These are phyloP conservation scores for Cystobasidium onofrii DNA, from an alignment of 768 basidiomycete genomes.

Conservation along the genomic window DNA sequence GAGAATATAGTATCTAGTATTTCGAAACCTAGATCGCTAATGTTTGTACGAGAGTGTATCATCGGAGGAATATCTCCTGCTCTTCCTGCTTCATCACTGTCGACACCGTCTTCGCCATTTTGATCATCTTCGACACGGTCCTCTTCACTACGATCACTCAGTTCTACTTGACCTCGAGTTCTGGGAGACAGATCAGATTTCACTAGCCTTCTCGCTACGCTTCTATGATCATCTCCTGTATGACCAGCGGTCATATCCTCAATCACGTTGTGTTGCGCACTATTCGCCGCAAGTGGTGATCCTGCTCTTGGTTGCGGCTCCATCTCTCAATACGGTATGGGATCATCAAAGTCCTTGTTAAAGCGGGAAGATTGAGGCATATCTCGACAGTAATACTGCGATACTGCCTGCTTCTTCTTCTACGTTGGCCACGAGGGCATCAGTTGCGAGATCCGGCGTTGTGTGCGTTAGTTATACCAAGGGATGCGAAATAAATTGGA, in stretches of 20 bases:
- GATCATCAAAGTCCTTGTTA: no score
- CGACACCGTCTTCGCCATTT: neutral
- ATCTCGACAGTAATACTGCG: neutral
- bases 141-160: neutral
- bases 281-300: neutral
- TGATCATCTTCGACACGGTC: neutral
- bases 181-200: neutral
- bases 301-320: no score
- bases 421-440: no score
- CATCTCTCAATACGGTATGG: no score
- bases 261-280: no score
- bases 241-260: no score
- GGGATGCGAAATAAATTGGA: no score
- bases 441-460: no score
- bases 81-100: neutral
- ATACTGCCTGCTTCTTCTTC: no score
- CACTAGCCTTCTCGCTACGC: no score
- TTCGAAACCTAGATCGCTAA: slow-evolving; percentile 6
- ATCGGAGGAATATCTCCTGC: neutral
- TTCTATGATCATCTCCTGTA: no score
- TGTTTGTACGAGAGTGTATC: neutral
- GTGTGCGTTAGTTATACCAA: no score
- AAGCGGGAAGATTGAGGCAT: neutral
- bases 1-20: slow-evolving; percentile 16
- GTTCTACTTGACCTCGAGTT: neutral